These are phyloP conservation scores for Dendrothele bispora DNA, from an alignment of 768 basidiomycete species.

Conservation along the genomic window DNA sequence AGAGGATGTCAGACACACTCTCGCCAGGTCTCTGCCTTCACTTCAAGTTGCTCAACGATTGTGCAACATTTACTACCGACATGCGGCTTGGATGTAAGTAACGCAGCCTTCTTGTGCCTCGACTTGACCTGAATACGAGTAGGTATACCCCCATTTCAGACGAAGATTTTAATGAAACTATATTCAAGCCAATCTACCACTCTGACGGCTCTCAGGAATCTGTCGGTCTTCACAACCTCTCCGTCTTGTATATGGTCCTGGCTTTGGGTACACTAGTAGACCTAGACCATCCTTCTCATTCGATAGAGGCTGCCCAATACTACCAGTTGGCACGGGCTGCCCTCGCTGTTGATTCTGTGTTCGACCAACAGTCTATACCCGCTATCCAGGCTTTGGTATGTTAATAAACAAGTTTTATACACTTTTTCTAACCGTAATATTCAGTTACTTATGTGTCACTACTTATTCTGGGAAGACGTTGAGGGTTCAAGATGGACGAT, in stretches of 20 bases:
- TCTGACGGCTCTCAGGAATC: conserved; percentile 38
- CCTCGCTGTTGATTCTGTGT: conserved; percentile 59
- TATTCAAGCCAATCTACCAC: conserved; percentile 56
- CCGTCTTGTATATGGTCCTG: conserved; percentile 63
- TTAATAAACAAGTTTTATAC: neutral
- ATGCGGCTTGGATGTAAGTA: conserved; percentile 73
- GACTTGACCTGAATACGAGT: conserved; percentile 6
- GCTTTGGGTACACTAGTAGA: conserved; percentile 66
- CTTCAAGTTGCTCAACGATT: conserved; percentile 35
- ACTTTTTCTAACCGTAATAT: conserved; percentile 14
- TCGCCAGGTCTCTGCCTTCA: conserved; percentile 48
- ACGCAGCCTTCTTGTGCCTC: conserved; percentile 2
- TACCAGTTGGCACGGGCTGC: conserved; percentile 63
- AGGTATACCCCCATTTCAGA: conserved; percentile 72
- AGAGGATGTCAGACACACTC: conserved; percentile 40
- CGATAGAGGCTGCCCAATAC: conserved; percentile 54
- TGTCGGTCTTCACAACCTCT: conserved; percentile 51
- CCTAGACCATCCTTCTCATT: conserved; percentile 51
- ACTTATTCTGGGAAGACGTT: conserved; percentile 44
- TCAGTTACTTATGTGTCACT: conserved; percentile 57
- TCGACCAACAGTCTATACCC: conserved; percentile 62
- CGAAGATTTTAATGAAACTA: conserved; percentile 49
- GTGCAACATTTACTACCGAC: conserved; percentile 57
- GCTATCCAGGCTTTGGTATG: conserved; percentile 66
- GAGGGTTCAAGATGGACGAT: conserved; percentile 66